Evolutionary conservation across 805 yeast species (phyloP).

Genomic region (Candida montana): DNA sequence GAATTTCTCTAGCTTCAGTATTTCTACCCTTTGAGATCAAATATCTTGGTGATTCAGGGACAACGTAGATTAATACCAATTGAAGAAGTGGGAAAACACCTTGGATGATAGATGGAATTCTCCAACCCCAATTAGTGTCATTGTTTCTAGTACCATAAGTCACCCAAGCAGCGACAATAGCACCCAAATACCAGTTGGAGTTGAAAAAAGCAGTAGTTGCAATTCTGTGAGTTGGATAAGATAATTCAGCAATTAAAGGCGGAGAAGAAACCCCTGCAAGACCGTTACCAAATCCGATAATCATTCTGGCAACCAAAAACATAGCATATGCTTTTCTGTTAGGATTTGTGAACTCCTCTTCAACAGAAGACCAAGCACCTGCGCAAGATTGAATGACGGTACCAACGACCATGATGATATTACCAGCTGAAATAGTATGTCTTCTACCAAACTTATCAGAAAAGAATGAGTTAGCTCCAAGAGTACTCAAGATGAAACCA

Average conservation of each 20-base stretch:
- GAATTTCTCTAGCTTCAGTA: conserved; percentile 38
- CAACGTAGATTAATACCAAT: conserved; percentile 28
- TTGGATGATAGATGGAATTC: conserved; percentile 48
- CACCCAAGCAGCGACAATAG: conserved; percentile 44
- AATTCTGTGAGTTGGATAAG: conserved; percentile 40
- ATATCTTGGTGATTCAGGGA: conserved; percentile 48
- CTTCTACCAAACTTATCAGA: conserved; percentile 40
- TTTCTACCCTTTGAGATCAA: conserved; percentile 34
- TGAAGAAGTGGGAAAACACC: conserved; percentile 41
- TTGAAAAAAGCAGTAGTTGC: conserved; percentile 38
- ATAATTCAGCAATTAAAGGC: conserved; percentile 43
- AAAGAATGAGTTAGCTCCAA: conserved; percentile 25
- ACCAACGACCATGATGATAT: conserved; percentile 18
- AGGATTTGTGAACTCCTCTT: neutral
- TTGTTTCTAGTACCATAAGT: conserved; percentile 37
- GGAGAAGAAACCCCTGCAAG: conserved; percentile 40
- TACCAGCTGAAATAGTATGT: conserved; percentile 16
- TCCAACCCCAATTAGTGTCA: conserved; percentile 39
- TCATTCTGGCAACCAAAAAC: conserved; percentile 29
- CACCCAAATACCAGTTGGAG: conserved; percentile 46
- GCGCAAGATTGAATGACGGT: conserved; percentile 4
- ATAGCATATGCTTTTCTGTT: conserved; percentile 6
- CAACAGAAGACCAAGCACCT: conserved; percentile 24
- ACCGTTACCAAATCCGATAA: conserved; percentile 43
- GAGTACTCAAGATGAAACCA: conserved; percentile 31